Conservation (phyloP, 768 basidiomycete species). For the Termitomyces sp. region DNA sequence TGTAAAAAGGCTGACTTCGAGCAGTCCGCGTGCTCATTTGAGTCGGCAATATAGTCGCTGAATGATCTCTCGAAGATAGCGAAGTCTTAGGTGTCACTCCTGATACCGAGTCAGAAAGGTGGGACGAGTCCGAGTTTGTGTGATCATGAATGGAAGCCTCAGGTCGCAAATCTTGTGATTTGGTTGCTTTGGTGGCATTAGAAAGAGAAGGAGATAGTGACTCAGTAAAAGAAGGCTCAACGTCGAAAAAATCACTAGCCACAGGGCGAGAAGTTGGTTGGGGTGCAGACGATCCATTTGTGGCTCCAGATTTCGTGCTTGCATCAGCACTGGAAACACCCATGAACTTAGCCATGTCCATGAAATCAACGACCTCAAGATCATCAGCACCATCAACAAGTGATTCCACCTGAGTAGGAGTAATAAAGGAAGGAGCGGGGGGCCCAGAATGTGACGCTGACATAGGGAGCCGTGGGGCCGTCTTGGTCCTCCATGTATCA, state of each 20-base stretch:
- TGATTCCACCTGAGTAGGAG: constrained; percentile 32
- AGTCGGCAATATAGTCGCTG: constrained; percentile 18
- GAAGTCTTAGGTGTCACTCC: not conserved
- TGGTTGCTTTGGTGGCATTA: constrained; percentile 30
- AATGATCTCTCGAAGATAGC: constrained; percentile 16
- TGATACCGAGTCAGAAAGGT: not conserved
- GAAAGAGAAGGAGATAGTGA: constrained; percentile 25
- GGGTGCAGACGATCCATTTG: constrained; percentile 8
- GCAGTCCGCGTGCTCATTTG: constrained; percentile 26
- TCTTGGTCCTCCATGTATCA: constrained; percentile 65
- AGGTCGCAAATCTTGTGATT: not conserved
- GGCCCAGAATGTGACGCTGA: constrained; percentile 7
- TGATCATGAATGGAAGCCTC: constrained; percentile 1
- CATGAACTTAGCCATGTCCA: constrained; percentile 67
- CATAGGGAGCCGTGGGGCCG: not conserved
- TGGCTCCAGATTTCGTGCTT: constrained; percentile 14
- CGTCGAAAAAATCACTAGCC: constrained; percentile 68
- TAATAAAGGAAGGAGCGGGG: constrained; percentile 23
- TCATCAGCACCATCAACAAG: constrained; percentile 46
- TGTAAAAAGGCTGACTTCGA: constrained; percentile 37
- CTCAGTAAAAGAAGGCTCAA: constrained; percentile 22
- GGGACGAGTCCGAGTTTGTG: not conserved
- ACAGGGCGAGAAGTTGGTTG: constrained; percentile 40
- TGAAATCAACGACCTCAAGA: constrained; percentile 78
- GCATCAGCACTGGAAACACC: constrained; percentile 29